Conservation (phyloP, 306 rosid genomes). For the Sophora flavescens region DNA sequence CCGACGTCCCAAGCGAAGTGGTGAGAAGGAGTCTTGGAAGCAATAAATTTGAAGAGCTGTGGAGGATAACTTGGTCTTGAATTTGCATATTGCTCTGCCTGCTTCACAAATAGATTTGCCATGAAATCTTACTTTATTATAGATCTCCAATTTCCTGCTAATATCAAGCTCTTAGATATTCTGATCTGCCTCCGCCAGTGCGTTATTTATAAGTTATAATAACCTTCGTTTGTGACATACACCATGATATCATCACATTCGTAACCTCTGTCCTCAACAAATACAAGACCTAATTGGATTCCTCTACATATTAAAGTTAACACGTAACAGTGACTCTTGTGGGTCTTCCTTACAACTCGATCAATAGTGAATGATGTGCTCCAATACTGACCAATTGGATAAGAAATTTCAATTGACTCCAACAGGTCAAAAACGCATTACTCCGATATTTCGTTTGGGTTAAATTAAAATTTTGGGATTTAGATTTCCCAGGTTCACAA, state of each 20-base stretch:
- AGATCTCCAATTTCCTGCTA: neutral
- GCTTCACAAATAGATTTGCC: constrained; percentile 59
- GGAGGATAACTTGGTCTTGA: constrained; percentile 74
- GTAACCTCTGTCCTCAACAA: too few species aligned
- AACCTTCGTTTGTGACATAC: neutral
- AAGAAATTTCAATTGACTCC: neutral
- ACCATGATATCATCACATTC: neutral
- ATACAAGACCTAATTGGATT: neutral
- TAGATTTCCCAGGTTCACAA: too few species aligned
- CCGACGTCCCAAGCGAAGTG: constrained; percentile 86
- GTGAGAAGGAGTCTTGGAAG: constrained; percentile 71
- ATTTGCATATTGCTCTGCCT: constrained; percentile 65
- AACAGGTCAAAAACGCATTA: too few species aligned
- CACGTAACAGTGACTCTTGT: too few species aligned
- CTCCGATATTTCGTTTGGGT: too few species aligned
- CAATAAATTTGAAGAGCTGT: constrained; percentile 64
- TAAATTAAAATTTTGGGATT: too few species aligned
- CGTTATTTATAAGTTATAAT: neutral
- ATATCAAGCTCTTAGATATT: neutral
- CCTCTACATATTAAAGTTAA: neutral
- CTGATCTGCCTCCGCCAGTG: neutral
- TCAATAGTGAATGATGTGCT: too few species aligned
- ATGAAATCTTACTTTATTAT: constrained; percentile 5
- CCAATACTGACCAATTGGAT: neutral
- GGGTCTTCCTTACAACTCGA: too few species aligned